phyloP scores from a whole-genome alignment of 306 rosid species.

The Cotoneaster glaucophyllus region DNA sequence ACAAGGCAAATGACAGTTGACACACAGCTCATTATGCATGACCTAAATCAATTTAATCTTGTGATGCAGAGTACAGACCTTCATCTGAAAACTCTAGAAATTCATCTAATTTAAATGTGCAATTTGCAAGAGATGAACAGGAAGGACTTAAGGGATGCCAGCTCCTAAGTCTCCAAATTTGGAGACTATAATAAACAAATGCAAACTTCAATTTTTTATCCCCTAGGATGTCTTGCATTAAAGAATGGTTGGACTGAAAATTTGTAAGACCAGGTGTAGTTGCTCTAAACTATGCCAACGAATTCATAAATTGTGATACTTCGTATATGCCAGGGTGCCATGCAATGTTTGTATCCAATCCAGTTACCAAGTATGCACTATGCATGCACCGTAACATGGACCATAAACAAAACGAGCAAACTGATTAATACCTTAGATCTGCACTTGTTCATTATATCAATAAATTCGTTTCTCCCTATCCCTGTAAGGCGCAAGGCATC shows the following conservation, averaged over 20 bases:
- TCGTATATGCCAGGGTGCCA: background rate
- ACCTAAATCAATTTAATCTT: background rate
- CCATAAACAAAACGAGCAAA: constrained; percentile 9
- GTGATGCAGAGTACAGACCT: background rate
- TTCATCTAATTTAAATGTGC: background rate
- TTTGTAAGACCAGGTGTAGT: background rate
- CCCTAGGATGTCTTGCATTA: background rate
- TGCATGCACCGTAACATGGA: background rate
- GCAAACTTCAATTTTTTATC: background rate
- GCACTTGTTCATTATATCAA: constrained; percentile 96
- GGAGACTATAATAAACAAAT: background rate
- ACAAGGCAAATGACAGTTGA: background rate
- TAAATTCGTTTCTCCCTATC: constrained; percentile 90
- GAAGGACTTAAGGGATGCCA: background rate
- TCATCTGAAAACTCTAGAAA: background rate
- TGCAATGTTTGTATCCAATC: background rate
- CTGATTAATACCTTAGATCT: constrained; percentile 73
- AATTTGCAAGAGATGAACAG: background rate
- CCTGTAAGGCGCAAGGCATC: constrained; percentile 95
- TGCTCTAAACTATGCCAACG: background rate
- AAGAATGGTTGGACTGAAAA: background rate
- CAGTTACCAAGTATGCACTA: background rate
- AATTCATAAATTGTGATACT: background rate
- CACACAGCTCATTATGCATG: background rate
- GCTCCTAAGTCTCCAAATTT: background rate